Base-by-base conservation (phyloP, 148 eudicot species). In the Vaccinium macrocarpon region DNA sequence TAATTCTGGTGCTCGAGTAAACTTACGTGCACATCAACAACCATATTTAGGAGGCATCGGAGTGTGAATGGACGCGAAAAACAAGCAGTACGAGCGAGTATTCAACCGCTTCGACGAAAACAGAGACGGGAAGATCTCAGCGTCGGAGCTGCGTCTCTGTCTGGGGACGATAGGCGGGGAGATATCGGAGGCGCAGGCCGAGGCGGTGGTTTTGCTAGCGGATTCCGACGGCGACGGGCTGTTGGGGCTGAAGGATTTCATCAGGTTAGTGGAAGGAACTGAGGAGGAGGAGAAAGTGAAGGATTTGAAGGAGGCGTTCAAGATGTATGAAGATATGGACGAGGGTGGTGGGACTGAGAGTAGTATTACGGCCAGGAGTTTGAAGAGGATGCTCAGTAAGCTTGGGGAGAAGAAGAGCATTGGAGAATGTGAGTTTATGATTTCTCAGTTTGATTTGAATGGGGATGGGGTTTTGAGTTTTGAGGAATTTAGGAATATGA, bases 181-280 rank as follows among this genome's bases (percentile, higher is more conserved):
- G 80, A 8, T 90, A 23, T 66, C 90, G 16, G 27, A 61, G 79
- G 68, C 50, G 64, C 88, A 90, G 77, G 92, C 91, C 2, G 91
- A 84, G 86, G 87, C 85, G 59, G 89, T 84, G 46, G 90, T 90
- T 12, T 59, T 59, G 55, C 50, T 85, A 42, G 55, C 81, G 86
- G 91, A 89, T 82, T 82, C 90, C 19, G 92, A 90, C 79, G 85
- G 88, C 0, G 94, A 90, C 42, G 94, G 94, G 1, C 8, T 82
- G 73, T 29, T 90, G 77, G 80, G 88, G 42, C 16, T 89, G 81
- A 89, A 85, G 19, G 92, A 92, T 11, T 89, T 89, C 10, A 74
- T 86, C 8, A 73, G 84, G 38, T 72, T 90, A 2, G 79, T 86
- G 12, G 91, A 91, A 80, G 91, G 90, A 2, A 89, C 52, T 4